A percentile compares a stretch with the other conserved stretches of the same genome.
phyloP scores from a whole-genome alignment of 441 rosid genomes.

The Syzygium syzygioides region DNA sequence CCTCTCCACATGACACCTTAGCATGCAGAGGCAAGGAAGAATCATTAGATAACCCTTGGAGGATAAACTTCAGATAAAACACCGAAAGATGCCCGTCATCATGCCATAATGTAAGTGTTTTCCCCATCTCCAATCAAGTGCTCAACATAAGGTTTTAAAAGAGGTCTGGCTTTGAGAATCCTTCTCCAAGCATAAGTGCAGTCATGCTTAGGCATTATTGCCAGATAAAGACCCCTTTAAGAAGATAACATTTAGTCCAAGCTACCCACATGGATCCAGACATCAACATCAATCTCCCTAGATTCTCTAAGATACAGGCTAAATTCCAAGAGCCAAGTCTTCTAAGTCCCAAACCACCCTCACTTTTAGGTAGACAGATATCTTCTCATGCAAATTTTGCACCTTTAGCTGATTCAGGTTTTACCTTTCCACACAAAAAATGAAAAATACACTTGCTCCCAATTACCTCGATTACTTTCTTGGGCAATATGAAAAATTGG shows the following conservation, averaged over 20 bases:
- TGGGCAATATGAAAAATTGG: neutral
- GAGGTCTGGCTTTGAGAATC: neutral
- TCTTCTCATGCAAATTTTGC: neutral
- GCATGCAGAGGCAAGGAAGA: neutral
- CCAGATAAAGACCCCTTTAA: neutral
- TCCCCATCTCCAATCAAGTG: neutral
- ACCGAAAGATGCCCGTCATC: neutral
- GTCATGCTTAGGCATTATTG: neutral
- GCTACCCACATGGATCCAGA: neutral
- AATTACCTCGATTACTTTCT: neutral
- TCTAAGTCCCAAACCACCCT: neutral
- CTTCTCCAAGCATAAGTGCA: neutral
- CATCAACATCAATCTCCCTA: neutral
- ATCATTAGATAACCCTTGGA: neutral
- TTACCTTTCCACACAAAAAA: neutral
- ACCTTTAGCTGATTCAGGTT: neutral
- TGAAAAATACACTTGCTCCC: neutral
- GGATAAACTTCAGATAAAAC: neutral
- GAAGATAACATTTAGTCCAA: neutral
- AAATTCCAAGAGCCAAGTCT: neutral
- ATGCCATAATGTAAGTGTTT: neutral
- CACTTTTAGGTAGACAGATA: neutral
- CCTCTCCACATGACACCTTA: neutral
- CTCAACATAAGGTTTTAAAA: neutral
- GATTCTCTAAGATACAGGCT: neutral